Base-by-base conservation (phyloP, 2,329 filamentous ascomycete species). In the Diatrype stigma region DNA sequence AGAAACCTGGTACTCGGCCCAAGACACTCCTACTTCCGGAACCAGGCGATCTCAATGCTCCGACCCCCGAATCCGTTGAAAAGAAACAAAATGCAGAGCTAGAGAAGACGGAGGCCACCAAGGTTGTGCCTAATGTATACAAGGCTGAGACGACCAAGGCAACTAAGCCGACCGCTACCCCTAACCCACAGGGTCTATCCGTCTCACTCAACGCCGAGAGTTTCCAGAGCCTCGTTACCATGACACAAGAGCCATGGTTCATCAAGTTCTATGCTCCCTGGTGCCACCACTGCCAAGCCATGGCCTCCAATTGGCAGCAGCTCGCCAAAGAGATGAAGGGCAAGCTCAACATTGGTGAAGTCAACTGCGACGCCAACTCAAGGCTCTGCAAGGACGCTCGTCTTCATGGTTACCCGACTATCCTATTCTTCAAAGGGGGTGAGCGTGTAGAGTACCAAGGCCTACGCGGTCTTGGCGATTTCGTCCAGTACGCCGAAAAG, bases 221-320 rank as follows among this genome's bases (percentile, higher is more conserved):
- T 56, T 99, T 99, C 74, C 87, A 95, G 67, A 84, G 82, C 51
- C 76, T 87, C 35, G 92, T 99, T 45, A 96, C 90, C 3, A 88
- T 86, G 67, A 91, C 90, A 0, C 84, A 89, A 56, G 91, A 97
- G 56, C 87, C 92, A 6, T 99, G 94, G 94, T 96, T 99, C 66
- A 85, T 99, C 77, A 99, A 99, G 71, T 97, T 99, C 68, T 97
- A 96, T 68, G 92, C 90, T 17, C 95, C 94, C 6, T 97, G 93
- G 94, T 99, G 94, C 69, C 84, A 86, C 60, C 94, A 99, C 71
- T 99, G 95, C 70, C 89, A 96, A 72, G 89, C 89, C 35, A 84
- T 99, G 79, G 90, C 88, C 34, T 89, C 94, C 2, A 91, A 85
- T 57, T 99, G 94, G 94, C 77, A 84, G 55, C 88, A 93, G 63